A percentile compares a stretch with the other conserved stretches of the same genome.
Evolutionary conservation across 2,329 filamentous ascomycete genomes (phyloP).

Genomic region (Colletotrichum sidae): DNA sequence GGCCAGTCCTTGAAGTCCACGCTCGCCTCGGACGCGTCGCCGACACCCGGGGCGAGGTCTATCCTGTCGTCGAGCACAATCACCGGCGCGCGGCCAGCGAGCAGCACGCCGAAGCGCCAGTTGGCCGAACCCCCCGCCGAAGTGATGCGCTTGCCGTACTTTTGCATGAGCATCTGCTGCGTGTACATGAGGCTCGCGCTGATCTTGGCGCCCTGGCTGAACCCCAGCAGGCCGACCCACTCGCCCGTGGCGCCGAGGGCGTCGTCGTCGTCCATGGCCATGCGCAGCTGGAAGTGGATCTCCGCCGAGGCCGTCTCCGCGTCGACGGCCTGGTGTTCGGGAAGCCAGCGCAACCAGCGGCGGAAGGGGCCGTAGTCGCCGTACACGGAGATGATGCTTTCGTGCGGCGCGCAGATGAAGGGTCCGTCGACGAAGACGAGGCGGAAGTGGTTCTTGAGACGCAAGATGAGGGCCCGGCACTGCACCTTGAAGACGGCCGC

Average conservation of each 20-base stretch:
- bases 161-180: constrained; percentile 67
- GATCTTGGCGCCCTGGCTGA: constrained; percentile 75
- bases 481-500: constrained; percentile 76
- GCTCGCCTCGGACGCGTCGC: constrained; percentile 43
- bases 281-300: constrained; percentile 52
- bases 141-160: constrained; percentile 44
- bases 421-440: constrained; percentile 80
- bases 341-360: constrained; percentile 71
- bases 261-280: constrained; percentile 65
- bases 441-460: constrained; percentile 70
- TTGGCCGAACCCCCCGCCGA: constrained; percentile 45
- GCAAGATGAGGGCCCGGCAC: constrained; percentile 64
- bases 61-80: constrained; percentile 59
- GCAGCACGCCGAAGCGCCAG: constrained; percentile 71
- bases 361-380: constrained; percentile 74
- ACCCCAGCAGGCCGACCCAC: constrained; percentile 72
- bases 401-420: constrained; percentile 70
- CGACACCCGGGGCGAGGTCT: constrained; percentile 40
- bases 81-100: constrained; percentile 71
- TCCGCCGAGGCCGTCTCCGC: constrained; percentile 53
- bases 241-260: constrained; percentile 61
- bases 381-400: constrained; percentile 74
- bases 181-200: constrained; percentile 68
- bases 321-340: constrained; percentile 65
- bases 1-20: constrained; percentile 57